Evolutionary conservation across 495 filamentous ascomycete species (phyloP), one percentile per base, ranked within the genome.

Genomic region (Tuber microsphaerosporum): DNA sequence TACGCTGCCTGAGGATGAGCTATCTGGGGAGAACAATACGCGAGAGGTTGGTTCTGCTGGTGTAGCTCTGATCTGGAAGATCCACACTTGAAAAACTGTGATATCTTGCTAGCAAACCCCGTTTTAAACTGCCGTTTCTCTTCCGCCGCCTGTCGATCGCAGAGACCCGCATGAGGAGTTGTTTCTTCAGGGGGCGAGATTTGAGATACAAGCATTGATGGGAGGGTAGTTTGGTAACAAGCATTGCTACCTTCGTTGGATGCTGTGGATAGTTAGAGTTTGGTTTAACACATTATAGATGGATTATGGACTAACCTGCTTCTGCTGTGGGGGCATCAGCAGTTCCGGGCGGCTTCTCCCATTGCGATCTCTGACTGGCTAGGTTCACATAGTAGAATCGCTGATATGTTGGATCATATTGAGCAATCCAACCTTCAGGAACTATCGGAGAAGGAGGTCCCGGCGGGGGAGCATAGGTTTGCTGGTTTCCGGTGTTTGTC

Each of bases 371-470:
- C 42, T 81, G 79, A 14, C 78, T 83, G 16, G 68, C 71, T 12
- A 79, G 51, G 70, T 83, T 82, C 16, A 83, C 81, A 51, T 83
- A 83, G 65, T 73, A 83, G 51, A 81, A 83, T 20, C 44, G 70
- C n/a, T 77, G 74, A 43, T 82, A 82, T 22, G 61, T 69, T 2
- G 71, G 56, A 48, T 83, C 79, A 69, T 80, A 82, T n/a, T 48
- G 72, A 6, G 81, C 76, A 48, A 79, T 34, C 93, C 93, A 98
- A 74, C 94, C 94, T 81, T 92, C 91, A 0, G 94, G 95, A 2
- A 97, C 91, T 76, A 89, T 89, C 37, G 93, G 94, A 14, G 95
- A 94, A 48, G 94, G 93, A 71, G 94, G 94, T 9, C 92, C 92
- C 1, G 88, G 81, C 31, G 93, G 93, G 75, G 92, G 88, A 48